Base-by-base conservation (phyloP, 2,329 filamentous ascomycete species). In the Fusarium sarcochroum region DNA sequence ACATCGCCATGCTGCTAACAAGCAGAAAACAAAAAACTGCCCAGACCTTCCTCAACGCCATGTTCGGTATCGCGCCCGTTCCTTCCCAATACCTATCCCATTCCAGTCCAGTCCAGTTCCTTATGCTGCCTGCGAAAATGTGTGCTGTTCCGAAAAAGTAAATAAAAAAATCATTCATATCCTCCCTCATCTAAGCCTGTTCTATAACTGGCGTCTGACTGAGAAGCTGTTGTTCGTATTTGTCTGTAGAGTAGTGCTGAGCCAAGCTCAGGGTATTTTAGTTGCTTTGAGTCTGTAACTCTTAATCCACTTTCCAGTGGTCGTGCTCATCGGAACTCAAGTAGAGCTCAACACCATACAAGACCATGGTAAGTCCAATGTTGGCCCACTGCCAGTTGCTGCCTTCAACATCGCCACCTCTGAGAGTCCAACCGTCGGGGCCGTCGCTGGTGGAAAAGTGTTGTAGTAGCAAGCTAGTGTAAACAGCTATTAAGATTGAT, bases 371-470 rank as follows among this genome's bases (percentile, higher is more conserved):
- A 49, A 91, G 89, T 7, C 90, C 92, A 41, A 98, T 86, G 73
- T 99, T 99, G 72, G 96, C 87, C 96, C 96, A 98, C 55, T 94
- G 87, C 93, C 93, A 97, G 18, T 92, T 87, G 76, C 96, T 97
- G 18, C 94, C 93, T 14, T 93, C 94, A 14, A 77, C 78, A 72
- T 94, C 93, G 7, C 92, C 93, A 17, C 93, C 93, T 74, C 94
- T 90, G 51, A 92, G 90, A 4, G 91, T 94, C 94, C 94, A 98
- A 84, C 94, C 88, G 54, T 87, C 88, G 4, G 87, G 87, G 3
- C 88, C 89, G 66, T 91, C 88, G 52, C 85, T 91, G 13, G 92
- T 91, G 7, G 93, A 92, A 76, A 99, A 98, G 79, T 99, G 96
- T 78, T 98, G 96, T 83, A 98, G 91, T 34, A 99, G 82, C 50